These are phyloP conservation scores for Maudiozyma humilis DNA, from an alignment of 1,139 yeast genomes.

Conservation along the genomic window DNA sequence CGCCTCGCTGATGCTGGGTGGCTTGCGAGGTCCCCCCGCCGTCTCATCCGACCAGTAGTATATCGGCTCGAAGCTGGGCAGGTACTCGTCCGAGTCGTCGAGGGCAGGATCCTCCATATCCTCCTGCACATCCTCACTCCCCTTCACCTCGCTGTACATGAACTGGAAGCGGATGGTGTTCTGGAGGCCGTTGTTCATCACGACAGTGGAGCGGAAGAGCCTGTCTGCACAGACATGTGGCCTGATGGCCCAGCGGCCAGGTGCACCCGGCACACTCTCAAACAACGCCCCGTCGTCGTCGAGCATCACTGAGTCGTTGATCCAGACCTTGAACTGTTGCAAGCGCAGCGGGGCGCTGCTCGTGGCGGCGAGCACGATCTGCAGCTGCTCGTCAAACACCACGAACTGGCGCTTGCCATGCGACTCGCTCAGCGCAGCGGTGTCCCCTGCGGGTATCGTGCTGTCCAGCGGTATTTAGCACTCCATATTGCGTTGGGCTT, in stretches of 20 bases:
- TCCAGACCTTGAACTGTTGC: conserved; percentile 17
- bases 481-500: too few relatives aligned
- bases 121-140: background rate
- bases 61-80: conserved; percentile 23
- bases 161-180: conserved; percentile 21
- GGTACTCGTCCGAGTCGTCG: conserved; percentile 10
- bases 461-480: conserved; percentile 18
- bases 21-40: background rate
- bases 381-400: conserved; percentile 28
- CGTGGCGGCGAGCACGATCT: conserved; percentile 13
- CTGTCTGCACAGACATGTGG: conserved; percentile 14
- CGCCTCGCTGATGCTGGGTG: background rate
- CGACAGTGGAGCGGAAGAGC: conserved; percentile 26
- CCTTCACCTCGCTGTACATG: background rate
- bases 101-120: background rate
- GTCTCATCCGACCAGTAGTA: conserved; percentile 11
- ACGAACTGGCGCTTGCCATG: conserved; percentile 21
- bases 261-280: conserved; percentile 4
- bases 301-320: conserved; percentile 25
- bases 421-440: conserved; percentile 10
- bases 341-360: background rate
- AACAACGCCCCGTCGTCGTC: conserved; percentile 10
- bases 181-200: conserved; percentile 30
- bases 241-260: conserved; percentile 1
- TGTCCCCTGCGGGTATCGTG: conserved; percentile 7